Percentiles rank a stretch among this genome's conserved stretches.
These are phyloP conservation scores for Circinella minor DNA, from an alignment of 371 early-diverging fungal species.

Conservation along the genomic window DNA sequence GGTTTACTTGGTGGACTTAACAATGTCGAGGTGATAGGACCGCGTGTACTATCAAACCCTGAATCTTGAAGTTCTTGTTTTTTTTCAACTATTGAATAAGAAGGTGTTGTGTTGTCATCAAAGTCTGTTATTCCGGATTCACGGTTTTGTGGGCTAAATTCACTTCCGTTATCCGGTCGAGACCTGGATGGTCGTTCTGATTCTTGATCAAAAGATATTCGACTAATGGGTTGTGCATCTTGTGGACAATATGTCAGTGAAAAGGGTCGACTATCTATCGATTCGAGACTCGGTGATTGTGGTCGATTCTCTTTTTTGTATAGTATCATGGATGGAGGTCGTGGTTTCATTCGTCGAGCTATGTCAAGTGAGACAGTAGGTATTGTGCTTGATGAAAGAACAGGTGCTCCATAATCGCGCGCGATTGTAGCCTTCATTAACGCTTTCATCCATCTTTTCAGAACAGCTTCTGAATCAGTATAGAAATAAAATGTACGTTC, in stretches of 20 bases:
- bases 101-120: constrained; percentile 14
- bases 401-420: constrained; percentile 64
- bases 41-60: constrained; percentile 21
- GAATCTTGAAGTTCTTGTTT: constrained; percentile 21
- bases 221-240: constrained; percentile 14
- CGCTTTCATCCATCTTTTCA: constrained; percentile 70
- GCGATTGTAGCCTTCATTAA: constrained; percentile 78
- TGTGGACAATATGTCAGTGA: constrained; percentile 19
- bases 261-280: constrained; percentile 18
- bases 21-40: constrained; percentile 12
- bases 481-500: constrained; percentile 69
- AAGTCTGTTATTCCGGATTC: constrained; percentile 19
- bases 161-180: background rate
- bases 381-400: constrained; percentile 71
- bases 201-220: constrained; percentile 4
- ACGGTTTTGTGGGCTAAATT: constrained; percentile 5
- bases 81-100: background rate
- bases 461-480: constrained; percentile 57
- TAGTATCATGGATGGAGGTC: constrained; percentile 63
- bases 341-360: constrained; percentile 65
- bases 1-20: constrained; percentile 7
- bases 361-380: constrained; percentile 68
- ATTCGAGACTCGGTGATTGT: constrained; percentile 10
- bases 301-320: constrained; percentile 24
- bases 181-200: background rate